Percentiles rank a stretch among this genome's conserved stretches.
Evolutionary conservation across 148 eudicot genomes (phyloP).

Genomic region (Nyssa sinensis): DNA sequence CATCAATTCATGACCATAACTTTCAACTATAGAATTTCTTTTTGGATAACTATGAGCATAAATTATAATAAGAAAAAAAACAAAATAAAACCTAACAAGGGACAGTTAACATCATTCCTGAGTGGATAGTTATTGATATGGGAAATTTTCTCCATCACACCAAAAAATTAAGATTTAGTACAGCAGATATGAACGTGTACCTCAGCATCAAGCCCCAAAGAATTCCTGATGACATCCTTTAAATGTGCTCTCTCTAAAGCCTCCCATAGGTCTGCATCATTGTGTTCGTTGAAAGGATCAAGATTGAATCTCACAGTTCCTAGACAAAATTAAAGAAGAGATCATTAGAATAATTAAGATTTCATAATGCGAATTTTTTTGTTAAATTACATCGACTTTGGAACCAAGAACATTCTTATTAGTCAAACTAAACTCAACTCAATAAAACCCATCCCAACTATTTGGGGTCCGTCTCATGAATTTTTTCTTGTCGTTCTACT

Average conservation of each 20-base stretch:
- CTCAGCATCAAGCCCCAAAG: constrained; percentile 86
- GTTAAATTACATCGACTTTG: neutral
- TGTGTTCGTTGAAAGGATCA: constrained; percentile 91
- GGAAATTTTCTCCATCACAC: neutral
- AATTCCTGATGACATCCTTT: constrained; percentile 80
- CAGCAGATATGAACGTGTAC: constrained; percentile 31
- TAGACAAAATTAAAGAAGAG: constrained; percentile 25
- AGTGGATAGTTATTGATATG: neutral
- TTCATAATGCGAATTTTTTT: neutral
- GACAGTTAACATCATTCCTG: neutral
- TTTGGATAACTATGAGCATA: neutral
- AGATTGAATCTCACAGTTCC: constrained; percentile 93
- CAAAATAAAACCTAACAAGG: neutral
- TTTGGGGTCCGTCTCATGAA: no score
- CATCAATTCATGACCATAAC: neutral
- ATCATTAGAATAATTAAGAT: neutral
- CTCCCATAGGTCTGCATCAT: constrained; percentile 97
- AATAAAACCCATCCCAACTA: no score
- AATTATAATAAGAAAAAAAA: neutral
- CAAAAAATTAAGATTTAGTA: no score
- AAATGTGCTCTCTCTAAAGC: constrained; percentile 89
- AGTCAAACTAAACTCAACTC: no score
- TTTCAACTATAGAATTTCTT: neutral
- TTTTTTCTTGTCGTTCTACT: no score
- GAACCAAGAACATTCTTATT: neutral